A percentile compares a stretch with the other conserved stretches of the same genome.
These are phyloP conservation scores for Acorus gramineus DNA, from an alignment of 106 monocot genomes.

Conservation along the genomic window DNA sequence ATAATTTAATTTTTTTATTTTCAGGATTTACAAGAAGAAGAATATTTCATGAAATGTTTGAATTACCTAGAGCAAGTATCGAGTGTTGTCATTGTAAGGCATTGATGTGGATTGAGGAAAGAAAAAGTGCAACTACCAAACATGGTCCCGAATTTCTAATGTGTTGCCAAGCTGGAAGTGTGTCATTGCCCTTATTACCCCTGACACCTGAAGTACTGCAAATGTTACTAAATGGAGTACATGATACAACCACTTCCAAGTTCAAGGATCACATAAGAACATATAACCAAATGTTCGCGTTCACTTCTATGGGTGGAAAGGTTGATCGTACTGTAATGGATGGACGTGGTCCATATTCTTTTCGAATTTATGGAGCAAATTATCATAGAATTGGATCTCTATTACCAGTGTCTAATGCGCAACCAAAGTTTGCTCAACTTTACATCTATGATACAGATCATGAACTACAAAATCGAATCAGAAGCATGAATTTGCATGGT, in stretches of 20 bases:
- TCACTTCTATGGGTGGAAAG: slow-evolving; percentile 14
- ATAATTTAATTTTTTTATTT: no score
- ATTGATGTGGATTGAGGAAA: not conserved
- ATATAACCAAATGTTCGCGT: slow-evolving; percentile 13
- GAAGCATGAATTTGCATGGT: not conserved
- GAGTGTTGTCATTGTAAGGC: no score
- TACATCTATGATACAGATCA: slow-evolving; percentile 24
- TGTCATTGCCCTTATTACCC: not conserved
- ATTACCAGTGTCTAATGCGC: not conserved
- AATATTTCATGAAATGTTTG: no score
- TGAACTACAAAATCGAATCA: slow-evolving; percentile 10
- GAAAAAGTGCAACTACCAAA: not conserved
- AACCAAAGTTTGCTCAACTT: slow-evolving; percentile 13
- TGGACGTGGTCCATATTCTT: slow-evolving; percentile 8
- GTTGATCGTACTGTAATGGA: slow-evolving; percentile 7
- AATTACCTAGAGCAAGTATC: no score
- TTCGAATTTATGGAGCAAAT: slow-evolving; percentile 3
- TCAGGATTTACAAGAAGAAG: no score
- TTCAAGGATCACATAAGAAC: not conserved
- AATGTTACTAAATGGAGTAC: not conserved
- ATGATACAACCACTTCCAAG: not conserved
- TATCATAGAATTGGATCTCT: slow-evolving; percentile 12
- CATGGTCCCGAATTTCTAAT: not conserved
- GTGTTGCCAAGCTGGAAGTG: not conserved
- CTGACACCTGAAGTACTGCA: not conserved